Conservation (phyloP, 306 rosid species). For the Sechiopsis laciniata region DNA sequence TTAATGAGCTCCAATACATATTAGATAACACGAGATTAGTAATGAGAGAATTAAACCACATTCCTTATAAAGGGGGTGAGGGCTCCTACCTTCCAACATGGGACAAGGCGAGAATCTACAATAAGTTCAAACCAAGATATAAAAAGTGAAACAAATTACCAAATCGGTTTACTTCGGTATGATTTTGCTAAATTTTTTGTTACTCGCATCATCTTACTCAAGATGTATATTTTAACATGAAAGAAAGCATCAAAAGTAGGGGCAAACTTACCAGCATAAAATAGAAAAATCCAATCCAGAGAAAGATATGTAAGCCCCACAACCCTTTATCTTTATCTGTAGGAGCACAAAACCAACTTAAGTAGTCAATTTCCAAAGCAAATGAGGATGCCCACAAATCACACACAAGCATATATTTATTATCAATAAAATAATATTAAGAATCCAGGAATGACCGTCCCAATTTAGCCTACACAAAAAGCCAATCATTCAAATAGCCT, state of each 20-base stretch:
- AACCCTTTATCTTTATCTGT: slow-evolving; percentile 11
- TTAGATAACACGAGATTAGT: too few species aligned
- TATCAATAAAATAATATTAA: slow-evolving; percentile 17
- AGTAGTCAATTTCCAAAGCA: slow-evolving; percentile 21
- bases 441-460: slow-evolving; percentile 19
- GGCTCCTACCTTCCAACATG: too few species aligned
- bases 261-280: not conserved
- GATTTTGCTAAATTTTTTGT: too few species aligned
- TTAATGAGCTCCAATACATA: too few species aligned
- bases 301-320: slow-evolving; percentile 31
- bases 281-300: slow-evolving; percentile 8
- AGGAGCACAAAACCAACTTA: slow-evolving; percentile 30
- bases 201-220: too few species aligned
- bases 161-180: too few species aligned
- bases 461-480: slow-evolving; percentile 20
- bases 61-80: too few species aligned
- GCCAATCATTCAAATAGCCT: slow-evolving; percentile 17
- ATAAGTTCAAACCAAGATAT: too few species aligned
- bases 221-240: not conserved
- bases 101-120: too few species aligned
- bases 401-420: slow-evolving; percentile 13
- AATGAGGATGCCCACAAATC: slow-evolving; percentile 25
- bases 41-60: too few species aligned
- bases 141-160: too few species aligned
- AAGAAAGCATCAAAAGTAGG: not conserved